Percentiles rank a stretch among this genome's conserved stretches.
These are phyloP conservation scores for Nicotiana knightiana DNA, from an alignment of 257 asterid genomes.

Conservation along the genomic window DNA sequence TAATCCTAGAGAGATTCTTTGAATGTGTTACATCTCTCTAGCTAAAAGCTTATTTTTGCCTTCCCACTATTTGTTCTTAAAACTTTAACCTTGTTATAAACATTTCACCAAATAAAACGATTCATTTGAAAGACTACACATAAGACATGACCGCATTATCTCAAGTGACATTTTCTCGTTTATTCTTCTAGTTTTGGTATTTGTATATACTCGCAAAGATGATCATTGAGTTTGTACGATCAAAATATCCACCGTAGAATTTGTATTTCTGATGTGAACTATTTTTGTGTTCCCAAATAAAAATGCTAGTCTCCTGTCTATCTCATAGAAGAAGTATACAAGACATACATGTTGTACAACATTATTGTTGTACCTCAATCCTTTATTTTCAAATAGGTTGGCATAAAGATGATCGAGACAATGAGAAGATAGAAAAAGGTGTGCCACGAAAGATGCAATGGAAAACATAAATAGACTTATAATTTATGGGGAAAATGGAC, in stretches of 20 bases:
- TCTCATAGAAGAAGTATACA: neutral
- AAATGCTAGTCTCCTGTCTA: too few relatives aligned
- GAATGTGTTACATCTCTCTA: neutral
- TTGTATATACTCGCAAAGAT: neutral
- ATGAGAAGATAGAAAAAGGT: neutral
- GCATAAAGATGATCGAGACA: too few relatives aligned
- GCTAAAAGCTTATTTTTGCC: too few relatives aligned
- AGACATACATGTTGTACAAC: too few relatives aligned
- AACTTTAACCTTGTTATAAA: neutral
- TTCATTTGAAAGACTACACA: neutral
- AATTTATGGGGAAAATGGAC: neutral
- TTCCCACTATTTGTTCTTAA: too few relatives aligned
- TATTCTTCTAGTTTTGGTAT: neutral
- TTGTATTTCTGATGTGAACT: neutral
- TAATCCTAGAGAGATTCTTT: neutral
- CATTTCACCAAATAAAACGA: neutral
- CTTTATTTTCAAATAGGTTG: neutral
- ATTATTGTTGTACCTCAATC: too few relatives aligned
- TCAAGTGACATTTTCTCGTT: neutral
- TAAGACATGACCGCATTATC: neutral
- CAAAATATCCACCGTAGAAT: too few relatives aligned
- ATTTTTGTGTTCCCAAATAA: neutral
- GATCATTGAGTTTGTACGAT: too few relatives aligned
- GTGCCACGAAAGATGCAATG: neutral
- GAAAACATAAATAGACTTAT: neutral